phyloP scores from a whole-genome alignment of 2,329 filamentous ascomycete genomes.

The Tolypocladium guangdongense region DNA sequence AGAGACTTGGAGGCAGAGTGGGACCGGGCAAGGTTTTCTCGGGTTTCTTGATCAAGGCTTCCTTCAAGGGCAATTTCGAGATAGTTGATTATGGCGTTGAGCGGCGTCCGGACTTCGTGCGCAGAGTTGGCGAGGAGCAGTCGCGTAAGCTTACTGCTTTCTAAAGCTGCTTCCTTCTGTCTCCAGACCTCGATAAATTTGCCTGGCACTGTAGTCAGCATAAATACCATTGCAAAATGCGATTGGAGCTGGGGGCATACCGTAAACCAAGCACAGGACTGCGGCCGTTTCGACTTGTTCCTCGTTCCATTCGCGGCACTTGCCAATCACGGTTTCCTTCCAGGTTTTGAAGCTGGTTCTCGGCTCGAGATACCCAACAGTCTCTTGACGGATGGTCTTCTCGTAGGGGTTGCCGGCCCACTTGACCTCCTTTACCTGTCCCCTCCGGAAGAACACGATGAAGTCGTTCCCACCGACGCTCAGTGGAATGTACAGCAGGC shows the following conservation, averaged over 20 bases:
- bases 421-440: slow-evolving; percentile 64
- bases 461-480: slow-evolving; percentile 70
- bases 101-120: slow-evolving; percentile 79
- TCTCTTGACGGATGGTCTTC: slow-evolving; percentile 62
- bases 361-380: slow-evolving; percentile 64
- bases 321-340: slow-evolving; percentile 71
- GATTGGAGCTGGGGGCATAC: slow-evolving; percentile 29
- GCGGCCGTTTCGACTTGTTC: slow-evolving; percentile 84
- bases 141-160: slow-evolving; percentile 70
- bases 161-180: slow-evolving; percentile 75
- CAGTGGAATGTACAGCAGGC: slow-evolving; percentile 71
- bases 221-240: background rate
- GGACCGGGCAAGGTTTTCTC: slow-evolving; percentile 74
- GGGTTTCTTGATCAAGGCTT: slow-evolving; percentile 64
- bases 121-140: slow-evolving; percentile 78
- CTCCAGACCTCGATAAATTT: slow-evolving; percentile 89
- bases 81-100: slow-evolving; percentile 93
- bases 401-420: slow-evolving; percentile 86
- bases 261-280: slow-evolving; percentile 78
- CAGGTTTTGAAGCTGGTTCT: slow-evolving; percentile 70
- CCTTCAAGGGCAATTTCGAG: slow-evolving; percentile 85
- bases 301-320: slow-evolving; percentile 79
- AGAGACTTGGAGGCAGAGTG: slow-evolving; percentile 87
- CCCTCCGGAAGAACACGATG: slow-evolving; percentile 81
- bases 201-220: slow-evolving; percentile 19